Percentiles rank a stretch among this genome's conserved stretches.
These are phyloP conservation scores for Fusarium sublunatum DNA, from an alignment of 2,329 filamentous ascomycete species.

Conservation along the genomic window DNA sequence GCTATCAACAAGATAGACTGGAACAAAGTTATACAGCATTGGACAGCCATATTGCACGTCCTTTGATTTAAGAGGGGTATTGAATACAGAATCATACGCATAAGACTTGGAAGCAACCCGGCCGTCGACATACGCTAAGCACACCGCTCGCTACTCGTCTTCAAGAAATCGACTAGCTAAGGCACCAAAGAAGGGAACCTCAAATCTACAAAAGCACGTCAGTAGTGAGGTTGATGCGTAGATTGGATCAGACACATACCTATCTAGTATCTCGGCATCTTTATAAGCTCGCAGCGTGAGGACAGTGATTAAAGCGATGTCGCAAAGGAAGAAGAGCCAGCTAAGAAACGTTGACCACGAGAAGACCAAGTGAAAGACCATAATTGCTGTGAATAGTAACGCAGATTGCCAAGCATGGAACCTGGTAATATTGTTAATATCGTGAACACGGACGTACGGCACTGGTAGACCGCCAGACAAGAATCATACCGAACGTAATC, in stretches of 20 bases:
- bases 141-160: conserved; percentile 69
- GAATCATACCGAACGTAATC: conserved; percentile 88
- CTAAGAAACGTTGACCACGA: conserved; percentile 86
- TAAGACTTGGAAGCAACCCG: background rate
- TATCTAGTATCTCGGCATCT: conserved; percentile 77
- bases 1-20: background rate
- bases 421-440: conserved; percentile 56
- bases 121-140: background rate
- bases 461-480: background rate
- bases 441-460: background rate
- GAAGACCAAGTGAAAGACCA: conserved; percentile 86
- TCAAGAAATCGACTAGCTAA: conserved; percentile 91
- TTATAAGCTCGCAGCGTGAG: conserved; percentile 83
- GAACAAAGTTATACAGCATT: background rate
- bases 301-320: conserved; percentile 80
- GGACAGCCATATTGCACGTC: conserved; percentile 3
- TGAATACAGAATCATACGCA: conserved; percentile 8
- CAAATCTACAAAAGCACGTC: conserved; percentile 67
- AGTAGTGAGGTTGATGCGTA: background rate
- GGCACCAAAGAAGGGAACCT: conserved; percentile 86
- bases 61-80: conserved; percentile 30
- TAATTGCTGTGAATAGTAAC: conserved; percentile 79
- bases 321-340: conserved; percentile 82
- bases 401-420: conserved; percentile 98
- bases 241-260: conserved; percentile 55